phyloP scores from a whole-genome alignment of 768 basidiomycete species.

The Strobilomyces dryophilus region DNA sequence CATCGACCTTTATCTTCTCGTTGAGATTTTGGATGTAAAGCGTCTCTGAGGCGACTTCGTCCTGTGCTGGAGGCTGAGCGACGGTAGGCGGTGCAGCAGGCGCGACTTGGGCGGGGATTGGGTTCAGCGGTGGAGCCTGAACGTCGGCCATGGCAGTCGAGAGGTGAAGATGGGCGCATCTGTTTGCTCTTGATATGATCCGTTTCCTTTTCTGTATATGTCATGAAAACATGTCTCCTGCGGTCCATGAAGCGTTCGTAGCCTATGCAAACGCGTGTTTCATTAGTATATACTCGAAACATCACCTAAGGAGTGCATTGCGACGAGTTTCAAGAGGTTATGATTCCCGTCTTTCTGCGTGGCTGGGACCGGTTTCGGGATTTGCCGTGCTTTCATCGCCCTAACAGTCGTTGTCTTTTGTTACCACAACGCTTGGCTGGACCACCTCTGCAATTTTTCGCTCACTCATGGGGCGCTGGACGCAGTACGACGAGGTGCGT shows the following conservation, averaged over 20 bases:
- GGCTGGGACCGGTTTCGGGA: constrained; percentile 7
- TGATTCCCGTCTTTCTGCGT: neutral
- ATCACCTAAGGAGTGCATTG: neutral
- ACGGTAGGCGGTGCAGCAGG: constrained; percentile 15
- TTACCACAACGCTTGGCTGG: constrained; percentile 18
- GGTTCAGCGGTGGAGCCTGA: constrained; percentile 29
- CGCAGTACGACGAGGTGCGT: constrained; percentile 33
- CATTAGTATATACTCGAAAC: neutral
- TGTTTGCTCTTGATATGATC: constrained; percentile 20
- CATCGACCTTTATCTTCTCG: constrained; percentile 85
- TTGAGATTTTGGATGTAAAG: constrained; percentile 96
- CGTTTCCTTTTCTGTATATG: constrained; percentile 16
- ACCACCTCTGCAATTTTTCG: constrained; percentile 6
- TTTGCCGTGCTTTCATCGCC: constrained; percentile 14
- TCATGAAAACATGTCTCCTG: neutral
- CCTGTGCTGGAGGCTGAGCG: constrained; percentile 24
- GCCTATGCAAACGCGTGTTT: neutral
- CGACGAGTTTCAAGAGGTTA: neutral
- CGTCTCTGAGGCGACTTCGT: constrained; percentile 69
- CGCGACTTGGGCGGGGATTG: constrained; percentile 25
- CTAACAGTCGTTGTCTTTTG: neutral
- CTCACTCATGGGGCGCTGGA: constrained; percentile 34
- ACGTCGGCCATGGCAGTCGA: constrained; percentile 35
- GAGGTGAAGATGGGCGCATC: neutral
- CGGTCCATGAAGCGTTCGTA: neutral